Base-by-base conservation (phyloP, 306 rosid species). In the Macrotyloma uniflorum region DNA sequence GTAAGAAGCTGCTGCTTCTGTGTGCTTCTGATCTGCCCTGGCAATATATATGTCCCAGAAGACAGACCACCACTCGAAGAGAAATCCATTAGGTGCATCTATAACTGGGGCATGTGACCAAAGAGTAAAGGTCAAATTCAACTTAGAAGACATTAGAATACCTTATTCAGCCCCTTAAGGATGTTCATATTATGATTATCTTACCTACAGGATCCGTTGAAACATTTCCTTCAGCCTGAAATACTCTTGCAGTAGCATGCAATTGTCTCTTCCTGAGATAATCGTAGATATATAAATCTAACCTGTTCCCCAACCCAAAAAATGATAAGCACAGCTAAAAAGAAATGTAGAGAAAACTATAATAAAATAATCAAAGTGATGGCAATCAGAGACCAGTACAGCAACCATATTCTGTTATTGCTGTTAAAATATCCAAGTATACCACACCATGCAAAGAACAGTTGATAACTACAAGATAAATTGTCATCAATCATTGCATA, bases 21-120 rank as follows among this genome's bases (percentile, higher is more conserved):
- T 83, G 79, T 85, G 90, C 73, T 88, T 85, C 58, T 73, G 85
- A 72, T 84, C 83, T n/a, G 83, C 73, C 85, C 86, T 85, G 24
- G 91, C 80, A 62, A 89, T 88, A 55, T 82, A 89, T 50, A 89
- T 72, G 72, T 91, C 93, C 96, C 97, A 90, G 70, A 89, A 93
- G 71, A 93, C 93, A 65, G 96, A 85, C 98, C 97, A 93, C 97
- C 98, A 93, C 69, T 93, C 98, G 4, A 85, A 84, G 80, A 93
- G 97, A 89, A 91, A 94, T 62, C 94, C 93, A 36, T 81, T 72
- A 20, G 97, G 96, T 20, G 91, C 94, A 42, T 84, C 93, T 55
- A 88, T 87, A 82, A 86, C 98, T 94, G 80, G 36, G 49, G 62
- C 51, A 85, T 50, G 77, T 18, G 42, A 40, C 77, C 58, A 75